Conservation (phyloP, 192 early-diverging fungal species). For the Funneliformis geosporum region DNA sequence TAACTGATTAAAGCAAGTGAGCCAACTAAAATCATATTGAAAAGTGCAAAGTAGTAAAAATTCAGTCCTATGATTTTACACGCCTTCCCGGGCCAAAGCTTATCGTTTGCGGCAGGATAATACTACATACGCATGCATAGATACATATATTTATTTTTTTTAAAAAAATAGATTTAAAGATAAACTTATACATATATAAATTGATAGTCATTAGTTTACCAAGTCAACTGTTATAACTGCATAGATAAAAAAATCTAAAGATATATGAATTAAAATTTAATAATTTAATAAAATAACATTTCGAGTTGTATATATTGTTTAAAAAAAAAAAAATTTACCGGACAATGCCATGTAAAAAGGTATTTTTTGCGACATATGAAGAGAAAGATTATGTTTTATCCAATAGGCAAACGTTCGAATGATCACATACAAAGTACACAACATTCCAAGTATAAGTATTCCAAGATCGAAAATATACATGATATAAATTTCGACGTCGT, state of each 20-base stretch:
- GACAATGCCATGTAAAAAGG: background rate
- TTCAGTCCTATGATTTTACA: background rate
- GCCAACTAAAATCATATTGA: background rate
- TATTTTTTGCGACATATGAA: background rate
- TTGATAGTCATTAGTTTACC: background rate
- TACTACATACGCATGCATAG: background rate
- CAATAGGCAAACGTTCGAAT: background rate
- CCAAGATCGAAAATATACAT: background rate
- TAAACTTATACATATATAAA: background rate
- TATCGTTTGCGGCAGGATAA: background rate
- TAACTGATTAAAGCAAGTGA: background rate
- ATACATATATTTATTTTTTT: background rate
- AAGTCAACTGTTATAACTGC: background rate
- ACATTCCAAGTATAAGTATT: background rate
- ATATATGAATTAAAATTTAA: background rate
- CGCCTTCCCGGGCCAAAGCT: background rate
- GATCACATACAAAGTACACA: background rate
- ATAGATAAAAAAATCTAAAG: background rate
- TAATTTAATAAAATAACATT: background rate
- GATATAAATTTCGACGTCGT: background rate
- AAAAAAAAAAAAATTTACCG: background rate
- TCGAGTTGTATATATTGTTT: too few relatives aligned
- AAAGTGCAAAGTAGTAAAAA: background rate
- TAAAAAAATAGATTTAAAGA: background rate
- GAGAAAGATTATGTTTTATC: background rate